Base-by-base conservation (phyloP, 805 yeast species). In the Yamadazyma olivae region DNA sequence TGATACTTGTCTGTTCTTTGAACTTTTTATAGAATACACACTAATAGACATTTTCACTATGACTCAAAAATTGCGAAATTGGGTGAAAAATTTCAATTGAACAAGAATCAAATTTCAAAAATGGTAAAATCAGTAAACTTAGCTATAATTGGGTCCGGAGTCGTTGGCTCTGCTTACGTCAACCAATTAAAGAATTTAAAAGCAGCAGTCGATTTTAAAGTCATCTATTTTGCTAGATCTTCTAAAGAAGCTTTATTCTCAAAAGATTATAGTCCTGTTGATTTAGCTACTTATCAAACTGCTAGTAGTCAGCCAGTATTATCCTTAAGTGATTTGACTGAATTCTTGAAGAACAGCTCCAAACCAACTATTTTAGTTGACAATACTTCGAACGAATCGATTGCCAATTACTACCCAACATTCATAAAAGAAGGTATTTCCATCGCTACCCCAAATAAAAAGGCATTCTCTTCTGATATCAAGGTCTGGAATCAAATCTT, bases 391-490 rank as follows among this genome's bases (percentile, higher is more conserved):
- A 85, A 81, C 60, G 85, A 77, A 45, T 57, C 74, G 5, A 66
- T 91, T 48, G 95, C 98, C 30, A 71, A 75, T 29, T 74, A 77
- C 36, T 93, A 93, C 62, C 85, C 95, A 30, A 60, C 69, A 26
- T 80, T 93, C 52, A 70, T 91, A 43, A 60, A 73, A 47, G 75
- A 71, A 41, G 95, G 96, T 25, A 80, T 93, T 46, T 88, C 96
- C 30, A 79, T 93, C 51, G 99, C 98, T 14, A 93, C 99, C 30
- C 99, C 99, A 49, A 93, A 93, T 74, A 93, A 93, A 66, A 93
- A 93, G 73, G 99, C 95, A 0, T 93, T 93, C 56, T 89, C 97
- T 7, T 74, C 89, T 28, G 83, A 78, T 38, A 63, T 84, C 43
- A 59, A 67, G 17, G 64, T 81, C 9, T 93, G 98, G 97, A 75